Evolutionary conservation across 441 rosid species (phyloP), one percentile per base, ranked within the genome.

Genomic region (Adansonia gregorii): DNA sequence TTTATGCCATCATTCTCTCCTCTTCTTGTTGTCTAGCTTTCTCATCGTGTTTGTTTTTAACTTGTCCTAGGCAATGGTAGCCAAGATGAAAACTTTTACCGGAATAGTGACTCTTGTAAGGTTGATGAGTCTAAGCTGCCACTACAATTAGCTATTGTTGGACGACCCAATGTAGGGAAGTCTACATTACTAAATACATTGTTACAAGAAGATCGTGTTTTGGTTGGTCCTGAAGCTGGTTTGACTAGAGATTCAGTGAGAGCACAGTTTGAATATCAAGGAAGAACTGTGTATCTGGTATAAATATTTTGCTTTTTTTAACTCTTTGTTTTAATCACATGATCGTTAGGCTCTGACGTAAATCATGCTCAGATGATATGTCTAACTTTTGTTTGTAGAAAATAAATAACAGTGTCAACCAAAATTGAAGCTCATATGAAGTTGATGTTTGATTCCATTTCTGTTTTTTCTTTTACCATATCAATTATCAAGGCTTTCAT

Each of bases 141-240:
- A 31, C 82, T 95, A 80, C 99, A 94, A 88, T 83, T 95, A 78
- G 99, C 99, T 78, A 92, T 95, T 71, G 97, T 95, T 12, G 98
- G 98, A 22, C 85, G 89, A 76, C 98, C 99, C 10, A 95, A 95
- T 88, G 98, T 94, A 64, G 99, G 99, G 80, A 95, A 95, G 86
- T 95, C 99, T 52, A 92, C 99, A 14, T 83, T 95, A 88, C 83
- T 95, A 35, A 95, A 95, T 84, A 84, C 94, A 63, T 83, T 95
- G 81, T 76, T 95, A 82, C 97, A 92, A 88, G 98, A 95, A 86
- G 94, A 95, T 64, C 95, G 98, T 71, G 98, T 95, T 67, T 83
- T 94, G 81, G 99, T 94, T 41, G 99, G 99, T 80, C 98, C 98
- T 46, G 97, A 95, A 83, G 94, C 94, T 82, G 98, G 99, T 82